phyloP scores from a whole-genome alignment of 352 stramenopile species.

The Pythium angustatum region DNA sequence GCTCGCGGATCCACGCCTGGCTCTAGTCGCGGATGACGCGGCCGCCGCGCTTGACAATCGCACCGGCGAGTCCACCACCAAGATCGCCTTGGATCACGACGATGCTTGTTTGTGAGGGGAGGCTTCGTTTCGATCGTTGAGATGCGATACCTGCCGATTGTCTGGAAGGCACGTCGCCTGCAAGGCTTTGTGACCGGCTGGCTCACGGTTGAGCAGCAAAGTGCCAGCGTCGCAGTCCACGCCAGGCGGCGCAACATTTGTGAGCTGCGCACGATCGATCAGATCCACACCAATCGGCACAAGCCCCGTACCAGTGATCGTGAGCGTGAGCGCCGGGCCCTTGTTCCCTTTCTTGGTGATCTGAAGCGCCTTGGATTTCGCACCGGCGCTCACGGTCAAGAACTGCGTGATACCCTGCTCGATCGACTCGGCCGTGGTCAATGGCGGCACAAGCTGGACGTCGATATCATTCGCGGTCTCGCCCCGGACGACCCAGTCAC shows the following conservation, averaged over 20 bases:
- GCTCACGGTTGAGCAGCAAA: constrained; percentile 50
- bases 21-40: constrained; percentile 31
- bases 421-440: constrained; percentile 14
- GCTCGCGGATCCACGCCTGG: constrained; percentile 28
- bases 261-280: constrained; percentile 13
- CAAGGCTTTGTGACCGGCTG: constrained; percentile 86
- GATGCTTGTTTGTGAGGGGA: too few species aligned
- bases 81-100: constrained; percentile 44
- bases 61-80: constrained; percentile 38
- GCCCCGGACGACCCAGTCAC: constrained; percentile 32
- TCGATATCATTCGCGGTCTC: constrained; percentile 32
- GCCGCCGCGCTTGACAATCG: constrained; percentile 35
- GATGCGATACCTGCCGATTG: constrained; percentile 98
- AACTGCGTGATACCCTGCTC: constrained; percentile 4
- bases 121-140: constrained; percentile 99
- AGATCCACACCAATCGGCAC: constrained; percentile 28
- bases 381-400: background rate
- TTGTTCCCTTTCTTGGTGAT: constrained; percentile 19
- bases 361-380: background rate
- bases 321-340: constrained; percentile 16
- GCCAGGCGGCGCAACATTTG: constrained; percentile 11
- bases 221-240: constrained; percentile 33
- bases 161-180: constrained; percentile 93
- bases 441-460: constrained; percentile 24
- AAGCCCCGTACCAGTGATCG: background rate